These are phyloP conservation scores for Tylopilus sp. DNA, from an alignment of 768 basidiomycete genomes.

Conservation along the genomic window DNA sequence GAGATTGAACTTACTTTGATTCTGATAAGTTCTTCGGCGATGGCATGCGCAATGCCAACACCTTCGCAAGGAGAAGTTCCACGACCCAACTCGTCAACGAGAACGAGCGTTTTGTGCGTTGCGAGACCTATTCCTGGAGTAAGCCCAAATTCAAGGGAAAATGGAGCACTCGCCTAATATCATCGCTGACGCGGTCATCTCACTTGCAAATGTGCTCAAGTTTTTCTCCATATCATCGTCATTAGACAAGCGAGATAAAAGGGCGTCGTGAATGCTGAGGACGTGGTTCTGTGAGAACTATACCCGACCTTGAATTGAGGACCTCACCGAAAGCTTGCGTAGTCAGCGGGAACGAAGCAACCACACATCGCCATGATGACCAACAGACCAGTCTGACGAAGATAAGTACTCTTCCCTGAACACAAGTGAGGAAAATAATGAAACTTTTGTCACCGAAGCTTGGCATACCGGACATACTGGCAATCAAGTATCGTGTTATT, in stretches of 20 bases:
- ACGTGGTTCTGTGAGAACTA: neutral
- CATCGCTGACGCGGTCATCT: conserved; percentile 92
- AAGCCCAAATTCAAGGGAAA: neutral
- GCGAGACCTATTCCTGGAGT: conserved; percentile 53
- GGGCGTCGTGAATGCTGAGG: conserved; percentile 70
- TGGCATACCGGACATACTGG: conserved; percentile 56
- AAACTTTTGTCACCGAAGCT: neutral
- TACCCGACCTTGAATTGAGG: neutral
- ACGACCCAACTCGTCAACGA: conserved; percentile 91
- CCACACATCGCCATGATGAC: conserved; percentile 86
- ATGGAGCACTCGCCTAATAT: conserved; percentile 57
- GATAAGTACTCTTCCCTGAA: conserved; percentile 87
- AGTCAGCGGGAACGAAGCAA: conserved; percentile 91
- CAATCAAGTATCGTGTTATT: neutral
- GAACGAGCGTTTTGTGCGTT: conserved; percentile 63
- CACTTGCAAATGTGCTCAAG: conserved; percentile 91
- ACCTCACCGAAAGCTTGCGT: conserved; percentile 77
- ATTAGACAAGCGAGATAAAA: conserved; percentile 87
- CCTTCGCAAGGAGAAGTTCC: conserved; percentile 87
- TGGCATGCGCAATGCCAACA: conserved; percentile 78
- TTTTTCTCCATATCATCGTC: conserved; percentile 90
- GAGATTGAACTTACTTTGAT: conserved; percentile 64
- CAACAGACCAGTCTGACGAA: conserved; percentile 83
- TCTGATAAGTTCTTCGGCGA: conserved; percentile 72
- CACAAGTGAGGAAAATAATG: neutral